Conservation (phyloP, 2,329 filamentous ascomycete species). For the Claviceps arundinis region DNA sequence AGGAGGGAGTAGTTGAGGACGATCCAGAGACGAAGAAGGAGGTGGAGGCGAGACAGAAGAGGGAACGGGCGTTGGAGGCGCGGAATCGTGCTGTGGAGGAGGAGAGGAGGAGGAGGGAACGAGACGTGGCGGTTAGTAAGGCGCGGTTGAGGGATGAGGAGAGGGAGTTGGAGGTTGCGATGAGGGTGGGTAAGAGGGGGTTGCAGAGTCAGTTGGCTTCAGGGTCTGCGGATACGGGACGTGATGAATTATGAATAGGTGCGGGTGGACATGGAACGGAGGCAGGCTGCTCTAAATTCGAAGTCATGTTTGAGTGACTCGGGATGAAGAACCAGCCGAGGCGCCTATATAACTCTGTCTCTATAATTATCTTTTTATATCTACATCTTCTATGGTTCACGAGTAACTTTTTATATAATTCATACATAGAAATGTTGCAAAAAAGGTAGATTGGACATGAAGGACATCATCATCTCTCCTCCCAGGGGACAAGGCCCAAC, state of each 20-base stretch:
- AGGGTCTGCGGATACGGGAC: constrained; percentile 12
- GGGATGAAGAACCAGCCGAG: too few relatives aligned
- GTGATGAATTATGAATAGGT: constrained; percentile 8
- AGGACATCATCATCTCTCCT: too few relatives aligned
- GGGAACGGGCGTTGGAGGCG: constrained; percentile 56
- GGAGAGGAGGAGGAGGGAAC: constrained; percentile 46
- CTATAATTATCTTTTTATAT: too few relatives aligned
- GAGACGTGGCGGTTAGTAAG: constrained; percentile 46
- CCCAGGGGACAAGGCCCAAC: too few relatives aligned
- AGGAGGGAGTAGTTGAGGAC: constrained; percentile 35
- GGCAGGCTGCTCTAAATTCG: too few relatives aligned
- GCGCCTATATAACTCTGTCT: too few relatives aligned
- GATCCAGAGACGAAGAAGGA: constrained; percentile 37
- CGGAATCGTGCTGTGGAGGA: constrained; percentile 49
- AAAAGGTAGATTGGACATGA: too few relatives aligned
- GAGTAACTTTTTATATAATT: too few relatives aligned
- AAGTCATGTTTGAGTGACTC: too few relatives aligned
- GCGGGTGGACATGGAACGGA: background rate
- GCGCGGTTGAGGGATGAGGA: constrained; percentile 52
- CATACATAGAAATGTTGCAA: too few relatives aligned
- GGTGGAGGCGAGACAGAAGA: constrained; percentile 36
- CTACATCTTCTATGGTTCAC: too few relatives aligned
- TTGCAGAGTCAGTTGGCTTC: constrained; percentile 44
- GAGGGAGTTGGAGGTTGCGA: constrained; percentile 52
- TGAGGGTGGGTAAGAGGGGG: constrained; percentile 55